A percentile compares a stretch with the other conserved stretches of the same genome.
These are phyloP conservation scores for Gryganskiella cystojenkinii DNA, from an alignment of 192 early-diverging fungal genomes.

Conservation along the genomic window DNA sequence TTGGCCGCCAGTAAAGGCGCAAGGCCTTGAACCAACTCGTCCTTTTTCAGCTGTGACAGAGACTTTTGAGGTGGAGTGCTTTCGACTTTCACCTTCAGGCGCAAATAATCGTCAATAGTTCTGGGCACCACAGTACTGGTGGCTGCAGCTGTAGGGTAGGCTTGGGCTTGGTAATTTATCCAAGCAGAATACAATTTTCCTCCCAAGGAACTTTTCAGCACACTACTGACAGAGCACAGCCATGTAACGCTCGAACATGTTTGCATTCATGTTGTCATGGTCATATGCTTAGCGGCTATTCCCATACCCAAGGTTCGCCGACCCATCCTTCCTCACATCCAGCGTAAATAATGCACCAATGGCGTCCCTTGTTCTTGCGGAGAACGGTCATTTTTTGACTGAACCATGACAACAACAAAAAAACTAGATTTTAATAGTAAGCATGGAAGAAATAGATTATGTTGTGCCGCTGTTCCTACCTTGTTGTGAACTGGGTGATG, in stretches of 20 bases:
- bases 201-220: not conserved
- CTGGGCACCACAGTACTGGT: too few relatives aligned
- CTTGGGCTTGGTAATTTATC: conserved; percentile 15
- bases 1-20: not conserved
- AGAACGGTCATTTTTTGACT: conserved; percentile 6
- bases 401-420: conserved; percentile 4
- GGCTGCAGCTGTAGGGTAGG: not conserved
- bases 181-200: conserved; percentile 24
- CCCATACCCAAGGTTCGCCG: conserved; percentile 12
- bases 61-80: conserved; percentile 7
- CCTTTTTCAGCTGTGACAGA: conserved; percentile 2
- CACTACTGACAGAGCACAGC: too few relatives aligned
- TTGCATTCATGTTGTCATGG: conserved; percentile 20
- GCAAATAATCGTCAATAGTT: too few relatives aligned
- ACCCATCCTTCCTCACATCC: conserved; percentile 16
- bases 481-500: conserved; percentile 17
- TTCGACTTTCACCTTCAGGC: too few relatives aligned
- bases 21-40: conserved; percentile 7
- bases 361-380: conserved; percentile 3
- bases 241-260: conserved; percentile 10
- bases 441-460: too few relatives aligned
- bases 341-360: conserved; percentile 13
- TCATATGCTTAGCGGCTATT: not conserved
- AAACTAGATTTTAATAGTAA: too few relatives aligned
- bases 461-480: too few relatives aligned